phyloP scores from a whole-genome alignment of 2,329 filamentous ascomycete species.

The Phaeosphaeria sp. region DNA sequence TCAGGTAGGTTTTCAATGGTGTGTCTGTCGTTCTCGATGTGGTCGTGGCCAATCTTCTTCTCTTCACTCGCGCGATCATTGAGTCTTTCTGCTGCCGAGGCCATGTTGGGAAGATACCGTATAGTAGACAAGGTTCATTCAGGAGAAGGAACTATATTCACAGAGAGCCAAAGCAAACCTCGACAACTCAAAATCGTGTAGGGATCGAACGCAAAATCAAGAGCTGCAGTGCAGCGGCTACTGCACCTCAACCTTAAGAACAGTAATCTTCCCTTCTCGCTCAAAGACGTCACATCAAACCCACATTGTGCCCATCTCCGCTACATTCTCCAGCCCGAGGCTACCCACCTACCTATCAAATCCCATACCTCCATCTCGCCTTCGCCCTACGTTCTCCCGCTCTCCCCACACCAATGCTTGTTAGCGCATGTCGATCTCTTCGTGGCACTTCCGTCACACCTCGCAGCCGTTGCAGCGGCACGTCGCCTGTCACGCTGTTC shows the following conservation, averaged over 20 bases:
- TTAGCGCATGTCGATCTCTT: constrained; percentile 21
- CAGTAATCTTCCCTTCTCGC: neutral
- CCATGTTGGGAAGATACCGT: constrained; percentile 17
- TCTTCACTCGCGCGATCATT: constrained; percentile 28
- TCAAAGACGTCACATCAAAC: constrained; percentile 5
- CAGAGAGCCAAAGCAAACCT: too few relatives aligned
- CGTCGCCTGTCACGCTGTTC: neutral
- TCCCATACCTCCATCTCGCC: neutral
- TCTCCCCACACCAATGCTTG: constrained; percentile 16
- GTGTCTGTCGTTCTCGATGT: constrained; percentile 10
- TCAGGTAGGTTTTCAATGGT: constrained; percentile 50
- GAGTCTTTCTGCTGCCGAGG: constrained; percentile 25
- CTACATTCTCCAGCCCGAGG: constrained; percentile 11
- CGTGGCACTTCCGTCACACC: neutral
- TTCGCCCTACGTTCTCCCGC: constrained; percentile 1
- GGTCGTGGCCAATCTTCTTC: constrained; percentile 24
- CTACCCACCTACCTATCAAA: constrained; percentile 19
- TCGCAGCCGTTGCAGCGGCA: neutral
- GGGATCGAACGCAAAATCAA: neutral
- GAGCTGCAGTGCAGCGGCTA: neutral
- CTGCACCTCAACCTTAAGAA: neutral
- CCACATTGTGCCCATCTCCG: constrained; percentile 1
- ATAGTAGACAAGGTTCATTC: neutral
- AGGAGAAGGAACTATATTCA: neutral
- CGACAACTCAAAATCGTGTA: too few relatives aligned